These are phyloP conservation scores for Pichia sp. DNA, from an alignment of 1,139 yeast species.

Conservation along the genomic window DNA sequence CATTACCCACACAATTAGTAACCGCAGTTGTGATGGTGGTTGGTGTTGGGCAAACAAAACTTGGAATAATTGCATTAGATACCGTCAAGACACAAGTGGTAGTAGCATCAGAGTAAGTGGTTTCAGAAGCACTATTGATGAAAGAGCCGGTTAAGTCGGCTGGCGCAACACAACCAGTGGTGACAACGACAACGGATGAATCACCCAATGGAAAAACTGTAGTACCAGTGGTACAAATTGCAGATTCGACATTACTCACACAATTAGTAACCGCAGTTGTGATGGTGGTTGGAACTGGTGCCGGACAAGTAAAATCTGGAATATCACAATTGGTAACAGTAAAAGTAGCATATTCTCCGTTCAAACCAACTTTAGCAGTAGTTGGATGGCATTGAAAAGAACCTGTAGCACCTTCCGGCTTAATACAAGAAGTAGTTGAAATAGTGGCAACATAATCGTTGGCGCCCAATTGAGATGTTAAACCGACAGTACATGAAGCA, in stretches of 20 bases:
- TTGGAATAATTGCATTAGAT: background rate
- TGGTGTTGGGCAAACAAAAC: background rate
- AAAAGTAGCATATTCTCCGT: constrained; percentile 10
- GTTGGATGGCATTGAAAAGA: constrained; percentile 16
- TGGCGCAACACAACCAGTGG: background rate
- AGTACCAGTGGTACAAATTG: background rate
- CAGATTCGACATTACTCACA: background rate
- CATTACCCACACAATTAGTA: background rate
- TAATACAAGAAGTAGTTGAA: constrained; percentile 16
- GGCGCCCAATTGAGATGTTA: constrained; percentile 5
- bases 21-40: background rate
- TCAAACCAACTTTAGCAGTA: constrained; percentile 6
- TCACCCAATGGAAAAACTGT: background rate
- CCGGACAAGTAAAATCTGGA: constrained; percentile 10
- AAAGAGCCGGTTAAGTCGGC: background rate
- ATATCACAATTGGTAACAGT: constrained; percentile 17
- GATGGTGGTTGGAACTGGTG: background rate
- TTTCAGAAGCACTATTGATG: background rate
- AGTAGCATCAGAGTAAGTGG: background rate
- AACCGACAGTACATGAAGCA: constrained; percentile 12
- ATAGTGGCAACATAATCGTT: constrained; percentile 9
- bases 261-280: background rate
- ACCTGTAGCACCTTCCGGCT: constrained; percentile 15
- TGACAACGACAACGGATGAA: background rate
- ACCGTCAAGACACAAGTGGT: background rate